Base-by-base conservation (phyloP, 2,329 filamentous ascomycete species). In the Camillea tinctor region DNA sequence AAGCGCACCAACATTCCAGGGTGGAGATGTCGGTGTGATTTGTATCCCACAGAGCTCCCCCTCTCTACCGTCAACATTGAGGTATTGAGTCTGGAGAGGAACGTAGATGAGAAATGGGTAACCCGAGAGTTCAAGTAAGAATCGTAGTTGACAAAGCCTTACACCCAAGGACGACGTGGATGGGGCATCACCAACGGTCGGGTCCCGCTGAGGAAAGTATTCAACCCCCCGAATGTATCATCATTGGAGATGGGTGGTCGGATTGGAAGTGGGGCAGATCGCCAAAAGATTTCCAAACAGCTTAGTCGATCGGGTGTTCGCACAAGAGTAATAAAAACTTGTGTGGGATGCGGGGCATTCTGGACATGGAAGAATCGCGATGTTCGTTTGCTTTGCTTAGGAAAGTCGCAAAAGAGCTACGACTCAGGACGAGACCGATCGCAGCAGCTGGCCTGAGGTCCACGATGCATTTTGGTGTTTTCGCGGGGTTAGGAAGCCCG, bases 321-420 rank as follows among this genome's bases (percentile, higher is more conserved):
- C 62, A 61, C 60, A 23, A 48, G 57, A 49, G 63, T 55, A 59
- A 30, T 7, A 30, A 30, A 55, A 64, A 51, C 58, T 55, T 57
- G 17, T 60, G 57, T 57, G 61, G 60, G 57, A 65, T 68, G 68
- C 66, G 64, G 66, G 66, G 68, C 68, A 70, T 64, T 62, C n/a
- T 50, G 52, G 36, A 17, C 59, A 59, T 61, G 56, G 44, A 50
- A 54, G 17, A 62, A 30, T 50, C 30, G 56, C 59, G 54, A 51
- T 58, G 44, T 56, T n/a, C 54, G 55, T 59, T 44, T 44, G 11
- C 11, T n/a, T 44, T 44, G 11, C 17, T 44, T n/a, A 15, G n/a
- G 36, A 15, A 6, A 15, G 36, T 44, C 36, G 49, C 54, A 55
- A 48, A 54, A 36, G 24, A 54, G 55, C 52, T 52, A 51, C 52